Base-by-base conservation (phyloP, 352 stramenopile genomes). In the Phytophthora idaei region DNA sequence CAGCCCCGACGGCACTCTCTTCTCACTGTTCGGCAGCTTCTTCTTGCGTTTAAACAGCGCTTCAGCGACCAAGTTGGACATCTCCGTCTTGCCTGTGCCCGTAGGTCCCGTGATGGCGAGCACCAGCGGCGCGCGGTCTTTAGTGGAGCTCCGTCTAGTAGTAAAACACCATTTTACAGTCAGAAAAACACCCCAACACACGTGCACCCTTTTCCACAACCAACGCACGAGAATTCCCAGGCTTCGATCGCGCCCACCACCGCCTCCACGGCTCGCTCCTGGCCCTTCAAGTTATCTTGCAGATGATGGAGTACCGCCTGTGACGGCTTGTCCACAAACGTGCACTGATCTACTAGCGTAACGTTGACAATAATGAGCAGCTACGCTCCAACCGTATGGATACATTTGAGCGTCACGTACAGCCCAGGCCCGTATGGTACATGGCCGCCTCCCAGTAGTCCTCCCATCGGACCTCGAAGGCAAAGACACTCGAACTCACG, bases 71-170 rank as follows among this genome's bases (percentile, higher is more conserved):
- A 94, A 71, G 42, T 92, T 87, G 15, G 90, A 92, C 61, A 89
- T 94, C 61, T 97, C 90, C 14, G 90, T 97, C 74, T 97, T 97
- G n/a, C 91, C 91, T 4, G 87, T 93, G 15, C 91, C 91, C 1
- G 91, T 97, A 5, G 91, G 92, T 21, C 91, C 91, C 17, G 89
- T 97, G 59, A 97, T 83, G 5, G 91, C 91, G 48, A 97, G 60
- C 44, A 97, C 90, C 9, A 97, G 70, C 14, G 91, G 91, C 25
- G 78, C 71, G 7, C 83, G 79, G 39, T 93, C 81, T 34, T 85
- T 89, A 5, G 63, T 73, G 8, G 77, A 81, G 44, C 73, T 74
- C 41, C 80, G 73, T 37, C 80, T 92, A 67, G 4, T 15, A 69
- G 17, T 44, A 31, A 63, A 44, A 28, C 6, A 59, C 37, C 48